These are phyloP conservation scores for Vicia faba DNA, from an alignment of 306 rosid species.

Conservation along the genomic window DNA sequence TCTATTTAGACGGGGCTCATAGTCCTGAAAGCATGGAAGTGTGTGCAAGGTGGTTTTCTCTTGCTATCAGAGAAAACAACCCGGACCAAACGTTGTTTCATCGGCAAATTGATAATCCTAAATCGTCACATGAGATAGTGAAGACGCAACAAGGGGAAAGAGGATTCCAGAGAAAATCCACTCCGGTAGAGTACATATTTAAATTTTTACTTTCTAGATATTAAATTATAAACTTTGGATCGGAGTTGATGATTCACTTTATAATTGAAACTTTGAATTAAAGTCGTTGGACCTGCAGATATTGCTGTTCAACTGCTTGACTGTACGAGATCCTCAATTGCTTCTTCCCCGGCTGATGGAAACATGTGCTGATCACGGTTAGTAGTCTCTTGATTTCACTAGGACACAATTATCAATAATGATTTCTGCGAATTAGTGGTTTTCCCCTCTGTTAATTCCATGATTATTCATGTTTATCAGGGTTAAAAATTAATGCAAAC, in stretches of 20 bases:
- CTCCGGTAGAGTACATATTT: constrained; percentile 61
- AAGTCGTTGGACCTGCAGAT: constrained; percentile 59
- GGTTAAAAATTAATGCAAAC: constrained; percentile 3
- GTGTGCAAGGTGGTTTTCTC: constrained; percentile 88
- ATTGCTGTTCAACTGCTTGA: constrained; percentile 88
- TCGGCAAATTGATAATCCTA: constrained; percentile 48
- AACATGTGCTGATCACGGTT: constrained; percentile 85
- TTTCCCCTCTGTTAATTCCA: too few species aligned
- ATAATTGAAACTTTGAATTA: constrained; percentile 29
- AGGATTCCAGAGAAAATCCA: constrained; percentile 48
- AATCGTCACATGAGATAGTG: constrained; percentile 47
- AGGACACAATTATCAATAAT: too few species aligned
- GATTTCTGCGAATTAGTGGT: constrained; percentile 3
- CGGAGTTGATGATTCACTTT: constrained; percentile 24
- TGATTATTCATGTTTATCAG: not conserved
- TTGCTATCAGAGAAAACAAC: constrained; percentile 55
- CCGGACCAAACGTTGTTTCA: constrained; percentile 41
- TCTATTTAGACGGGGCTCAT: constrained; percentile 95
- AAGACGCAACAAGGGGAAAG: constrained; percentile 43
- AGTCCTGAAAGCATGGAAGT: constrained; percentile 97
- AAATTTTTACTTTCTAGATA: constrained; percentile 22
- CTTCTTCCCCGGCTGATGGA: constrained; percentile 87
- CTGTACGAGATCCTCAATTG: constrained; percentile 86
- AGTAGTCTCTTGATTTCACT: too few species aligned
- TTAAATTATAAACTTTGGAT: not conserved